These are phyloP conservation scores for Phoenix roebelenii DNA, from an alignment of 176 grass and related monocot species.

Conservation along the genomic window DNA sequence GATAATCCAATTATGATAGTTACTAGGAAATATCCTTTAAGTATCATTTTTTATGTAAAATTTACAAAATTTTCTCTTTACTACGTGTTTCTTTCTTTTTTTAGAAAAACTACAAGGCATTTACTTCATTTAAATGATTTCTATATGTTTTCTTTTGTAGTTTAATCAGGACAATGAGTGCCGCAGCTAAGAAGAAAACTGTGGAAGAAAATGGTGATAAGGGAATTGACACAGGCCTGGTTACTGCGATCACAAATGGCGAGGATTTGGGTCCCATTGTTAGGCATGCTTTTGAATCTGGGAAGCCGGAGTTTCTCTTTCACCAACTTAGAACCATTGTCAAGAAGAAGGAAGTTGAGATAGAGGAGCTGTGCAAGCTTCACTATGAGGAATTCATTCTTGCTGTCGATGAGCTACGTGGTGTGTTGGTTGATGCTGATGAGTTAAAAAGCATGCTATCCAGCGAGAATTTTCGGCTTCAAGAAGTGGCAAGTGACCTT, in stretches of 20 bases:
- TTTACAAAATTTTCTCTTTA: too few relatives aligned
- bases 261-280: conserved; percentile 84
- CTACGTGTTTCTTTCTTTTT: too few relatives aligned
- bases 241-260: conserved; percentile 51
- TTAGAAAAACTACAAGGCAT: too few relatives aligned
- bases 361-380: conserved; percentile 75
- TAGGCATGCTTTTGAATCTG: conserved; percentile 54
- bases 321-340: conserved; percentile 59
- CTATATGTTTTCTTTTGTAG: neutral
- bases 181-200: conserved; percentile 51
- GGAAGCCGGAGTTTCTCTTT: conserved; percentile 72
- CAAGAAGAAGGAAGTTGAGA: conserved; percentile 91
- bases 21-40: too few relatives aligned
- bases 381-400: conserved; percentile 93
- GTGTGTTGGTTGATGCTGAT: conserved; percentile 70
- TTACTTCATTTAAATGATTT: neutral
- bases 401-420: conserved; percentile 70
- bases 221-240: conserved; percentile 32
- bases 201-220: conserved; percentile 50
- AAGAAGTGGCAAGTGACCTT: conserved; percentile 39
- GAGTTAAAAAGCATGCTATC: conserved; percentile 56
- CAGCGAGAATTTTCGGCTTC: conserved; percentile 45
- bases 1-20: too few relatives aligned
- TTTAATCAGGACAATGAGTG: conserved; percentile 29
- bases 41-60: too few relatives aligned